phyloP scores from a whole-genome alignment of 192 early-diverging fungal species.

The Backusella tarrabulga region DNA sequence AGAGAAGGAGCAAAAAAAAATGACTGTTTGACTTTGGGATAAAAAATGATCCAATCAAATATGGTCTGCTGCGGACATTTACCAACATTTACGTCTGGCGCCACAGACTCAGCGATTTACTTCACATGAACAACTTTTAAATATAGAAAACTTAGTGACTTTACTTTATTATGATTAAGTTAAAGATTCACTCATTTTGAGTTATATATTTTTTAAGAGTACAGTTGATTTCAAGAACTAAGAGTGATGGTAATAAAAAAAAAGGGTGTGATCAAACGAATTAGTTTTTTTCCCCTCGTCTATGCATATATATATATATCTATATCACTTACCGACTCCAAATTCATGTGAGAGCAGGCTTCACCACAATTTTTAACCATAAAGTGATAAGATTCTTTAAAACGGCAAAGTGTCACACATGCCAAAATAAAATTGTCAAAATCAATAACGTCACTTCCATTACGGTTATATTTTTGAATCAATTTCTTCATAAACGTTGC shows the following conservation, averaged over 20 bases:
- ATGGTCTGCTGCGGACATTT: neutral
- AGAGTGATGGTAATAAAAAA: neutral
- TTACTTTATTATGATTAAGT: neutral
- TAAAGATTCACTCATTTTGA: neutral
- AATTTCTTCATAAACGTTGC: neutral
- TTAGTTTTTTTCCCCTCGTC: neutral
- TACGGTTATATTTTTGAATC: neutral
- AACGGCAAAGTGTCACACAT: constrained; percentile 10
- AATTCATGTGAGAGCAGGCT: neutral
- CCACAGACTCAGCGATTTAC: neutral
- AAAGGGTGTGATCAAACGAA: neutral
- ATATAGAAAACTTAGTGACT: neutral
- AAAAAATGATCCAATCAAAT: neutral
- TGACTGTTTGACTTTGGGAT: neutral
- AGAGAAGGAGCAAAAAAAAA: neutral
- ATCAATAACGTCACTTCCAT: neutral
- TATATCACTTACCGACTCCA: constrained; percentile 1
- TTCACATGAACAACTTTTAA: constrained; percentile 4
- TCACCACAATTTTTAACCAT: neutral
- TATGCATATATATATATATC: neutral
- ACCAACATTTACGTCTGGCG: neutral
- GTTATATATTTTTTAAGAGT: neutral
- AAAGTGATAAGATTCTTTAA: neutral
- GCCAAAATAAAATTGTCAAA: constrained; percentile 15
- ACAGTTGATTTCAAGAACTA: neutral